Conservation (phyloP, 2,329 filamentous ascomycete genomes). For the Pseudopyricularia cyperi region DNA sequence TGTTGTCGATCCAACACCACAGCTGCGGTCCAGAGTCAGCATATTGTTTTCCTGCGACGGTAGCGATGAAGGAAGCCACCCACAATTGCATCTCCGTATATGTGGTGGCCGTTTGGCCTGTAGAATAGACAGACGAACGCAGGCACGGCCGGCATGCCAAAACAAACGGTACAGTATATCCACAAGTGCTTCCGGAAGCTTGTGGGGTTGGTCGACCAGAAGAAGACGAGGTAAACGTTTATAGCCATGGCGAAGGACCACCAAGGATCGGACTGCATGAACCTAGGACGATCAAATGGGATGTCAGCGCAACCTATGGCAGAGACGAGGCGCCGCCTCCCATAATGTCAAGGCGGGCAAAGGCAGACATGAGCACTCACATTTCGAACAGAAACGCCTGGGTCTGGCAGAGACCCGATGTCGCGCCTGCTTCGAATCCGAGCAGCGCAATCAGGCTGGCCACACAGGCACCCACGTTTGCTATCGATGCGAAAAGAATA, state of each 20-base stretch:
- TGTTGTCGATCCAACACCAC: constrained; percentile 47
- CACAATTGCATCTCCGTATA: constrained; percentile 47
- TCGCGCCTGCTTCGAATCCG: constrained; percentile 40
- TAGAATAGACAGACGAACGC: constrained; percentile 53
- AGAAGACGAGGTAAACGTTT: constrained; percentile 64
- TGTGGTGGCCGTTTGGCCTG: constrained; percentile 17
- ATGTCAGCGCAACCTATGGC: background rate
- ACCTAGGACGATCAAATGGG: constrained; percentile 32
- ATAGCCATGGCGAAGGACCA: constrained; percentile 75
- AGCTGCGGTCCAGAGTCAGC: constrained; percentile 23
- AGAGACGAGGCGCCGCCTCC: background rate
- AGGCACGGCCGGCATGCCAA: constrained; percentile 57
- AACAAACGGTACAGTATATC: constrained; percentile 58
- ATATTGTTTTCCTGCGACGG: background rate
- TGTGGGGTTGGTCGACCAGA: constrained; percentile 45
- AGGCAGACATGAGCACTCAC: constrained; percentile 28
- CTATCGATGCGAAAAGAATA: constrained; percentile 46
- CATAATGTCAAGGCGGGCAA: background rate
- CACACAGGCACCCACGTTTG: constrained; percentile 44
- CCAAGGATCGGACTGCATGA: constrained; percentile 63
- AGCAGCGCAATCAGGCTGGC: constrained; percentile 61
- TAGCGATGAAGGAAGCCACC: constrained; percentile 9
- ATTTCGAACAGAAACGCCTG: constrained; percentile 54
- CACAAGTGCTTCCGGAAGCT: constrained; percentile 62
- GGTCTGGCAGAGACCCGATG: constrained; percentile 45